Evolutionary conservation across 2,329 filamentous ascomycete genomes (phyloP).

Genomic region (Ophiostoma ips): DNA sequence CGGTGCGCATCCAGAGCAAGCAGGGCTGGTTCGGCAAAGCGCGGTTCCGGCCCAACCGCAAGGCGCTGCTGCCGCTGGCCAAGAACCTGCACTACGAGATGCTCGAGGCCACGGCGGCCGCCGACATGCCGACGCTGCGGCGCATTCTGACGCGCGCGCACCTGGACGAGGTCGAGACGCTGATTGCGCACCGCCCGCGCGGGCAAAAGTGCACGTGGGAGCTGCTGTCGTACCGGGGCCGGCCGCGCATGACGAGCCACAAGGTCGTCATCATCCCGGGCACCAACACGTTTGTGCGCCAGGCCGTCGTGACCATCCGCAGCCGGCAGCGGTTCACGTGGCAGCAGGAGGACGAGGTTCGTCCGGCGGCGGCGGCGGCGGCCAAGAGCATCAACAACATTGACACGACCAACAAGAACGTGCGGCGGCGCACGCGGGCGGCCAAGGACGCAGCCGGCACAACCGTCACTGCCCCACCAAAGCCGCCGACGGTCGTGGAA

Average conservation of each 20-base stretch:
- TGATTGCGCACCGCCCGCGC: constrained; percentile 37
- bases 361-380: background rate
- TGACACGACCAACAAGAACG: background rate
- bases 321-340: constrained; percentile 41
- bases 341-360: constrained; percentile 14
- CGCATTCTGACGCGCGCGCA: constrained; percentile 40
- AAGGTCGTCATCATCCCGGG: constrained; percentile 34
- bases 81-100: constrained; percentile 46
- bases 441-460: background rate
- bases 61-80: constrained; percentile 35
- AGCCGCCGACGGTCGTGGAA: constrained; percentile 31
- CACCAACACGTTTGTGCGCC: constrained; percentile 24
- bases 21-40: constrained; percentile 27
- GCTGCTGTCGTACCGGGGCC: constrained; percentile 34
- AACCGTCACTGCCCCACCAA: constrained; percentile 17
- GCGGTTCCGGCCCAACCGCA: constrained; percentile 28
- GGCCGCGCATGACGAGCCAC: constrained; percentile 41
- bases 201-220: constrained; percentile 38
- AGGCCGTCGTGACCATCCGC: constrained; percentile 46
- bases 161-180: constrained; percentile 33
- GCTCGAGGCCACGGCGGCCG: constrained; percentile 45
- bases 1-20: constrained; percentile 32
- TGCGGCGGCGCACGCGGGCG: background rate
- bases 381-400: background rate
- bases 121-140: constrained; percentile 36